Evolutionary conservation across 75 land plant species (phyloP).

Genomic region (Isoetes taiwanensis): DNA sequence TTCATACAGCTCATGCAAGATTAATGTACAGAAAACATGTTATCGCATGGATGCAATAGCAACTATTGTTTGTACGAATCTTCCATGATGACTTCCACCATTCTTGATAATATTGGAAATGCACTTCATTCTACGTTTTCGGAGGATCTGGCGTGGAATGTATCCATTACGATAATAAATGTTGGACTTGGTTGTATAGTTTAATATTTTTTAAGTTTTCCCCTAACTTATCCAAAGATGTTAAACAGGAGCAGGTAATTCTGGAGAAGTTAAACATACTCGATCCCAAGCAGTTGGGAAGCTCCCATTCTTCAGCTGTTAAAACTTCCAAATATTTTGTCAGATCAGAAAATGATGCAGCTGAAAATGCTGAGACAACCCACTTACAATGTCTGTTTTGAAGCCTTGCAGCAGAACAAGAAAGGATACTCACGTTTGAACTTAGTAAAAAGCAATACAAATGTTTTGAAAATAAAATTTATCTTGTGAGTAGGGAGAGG

Average conservation of each 20-base stretch:
- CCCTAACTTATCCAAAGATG: conserved; percentile 38
- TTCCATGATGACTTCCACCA: conserved; percentile 93
- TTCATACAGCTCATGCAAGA: conserved; percentile 81
- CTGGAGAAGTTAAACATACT: conserved; percentile 45
- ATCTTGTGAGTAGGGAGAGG: no score
- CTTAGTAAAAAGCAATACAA: no score
- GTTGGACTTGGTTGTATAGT: neutral
- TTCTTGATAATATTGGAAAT: conserved; percentile 79
- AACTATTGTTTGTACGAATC: conserved; percentile 89
- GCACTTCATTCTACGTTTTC: conserved; percentile 81
- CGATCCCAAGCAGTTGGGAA: no score
- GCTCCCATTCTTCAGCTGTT: no score
- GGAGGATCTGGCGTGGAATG: conserved; percentile 77
- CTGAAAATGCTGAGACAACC: no score
- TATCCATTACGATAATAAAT: conserved; percentile 49
- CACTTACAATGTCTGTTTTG: no score
- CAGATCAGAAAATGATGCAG: no score
- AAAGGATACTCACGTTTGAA: no score
- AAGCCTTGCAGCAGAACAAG: no score
- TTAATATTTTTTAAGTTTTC: neutral
- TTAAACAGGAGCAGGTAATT: conserved; percentile 59
- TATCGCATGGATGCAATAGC: conserved; percentile 67
- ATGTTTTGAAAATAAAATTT: no score
- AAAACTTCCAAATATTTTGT: no score
- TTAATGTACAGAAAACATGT: conserved; percentile 91